phyloP scores from a whole-genome alignment of 768 basidiomycete genomes.

The Pisolithus albus region DNA sequence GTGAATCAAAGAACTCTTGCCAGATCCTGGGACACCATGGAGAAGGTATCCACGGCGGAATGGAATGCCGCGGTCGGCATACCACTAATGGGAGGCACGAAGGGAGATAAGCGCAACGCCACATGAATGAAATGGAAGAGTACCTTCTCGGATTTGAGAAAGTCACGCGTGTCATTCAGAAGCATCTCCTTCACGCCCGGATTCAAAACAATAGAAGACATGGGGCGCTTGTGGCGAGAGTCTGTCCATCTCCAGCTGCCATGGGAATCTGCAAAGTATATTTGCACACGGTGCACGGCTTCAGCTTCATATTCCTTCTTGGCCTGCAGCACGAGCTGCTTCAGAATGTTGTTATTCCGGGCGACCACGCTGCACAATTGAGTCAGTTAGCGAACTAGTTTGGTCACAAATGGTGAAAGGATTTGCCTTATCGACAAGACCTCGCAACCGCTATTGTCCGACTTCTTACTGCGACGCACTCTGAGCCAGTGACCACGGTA shows the following conservation, averaged over 20 bases:
- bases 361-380: slow-evolving; percentile 59
- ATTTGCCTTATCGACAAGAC: slow-evolving; percentile 67
- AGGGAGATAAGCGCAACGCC: background rate
- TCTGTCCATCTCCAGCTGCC: slow-evolving; percentile 87
- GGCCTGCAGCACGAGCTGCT: slow-evolving; percentile 85
- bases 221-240: slow-evolving; percentile 81
- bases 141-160: slow-evolving; percentile 77
- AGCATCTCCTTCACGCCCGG: slow-evolving; percentile 89
- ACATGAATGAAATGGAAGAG: slow-evolving; percentile 7
- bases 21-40: slow-evolving; percentile 79
- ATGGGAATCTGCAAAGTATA: slow-evolving; percentile 85
- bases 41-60: slow-evolving; percentile 85
- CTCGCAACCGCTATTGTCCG: slow-evolving; percentile 63
- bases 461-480: slow-evolving; percentile 62
- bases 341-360: slow-evolving; percentile 74
- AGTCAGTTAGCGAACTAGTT: slow-evolving; percentile 8
- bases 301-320: slow-evolving; percentile 86
- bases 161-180: slow-evolving; percentile 73
- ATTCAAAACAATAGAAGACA: slow-evolving; percentile 81
- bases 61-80: slow-evolving; percentile 88
- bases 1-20: slow-evolving; percentile 82
- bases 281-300: slow-evolving; percentile 79
- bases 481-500: slow-evolving; percentile 82
- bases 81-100: slow-evolving; percentile 50
- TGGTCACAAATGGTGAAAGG: slow-evolving; percentile 5